These are phyloP conservation scores for Lyophyllum atratum DNA, from an alignment of 768 basidiomycete genomes.

Conservation along the genomic window DNA sequence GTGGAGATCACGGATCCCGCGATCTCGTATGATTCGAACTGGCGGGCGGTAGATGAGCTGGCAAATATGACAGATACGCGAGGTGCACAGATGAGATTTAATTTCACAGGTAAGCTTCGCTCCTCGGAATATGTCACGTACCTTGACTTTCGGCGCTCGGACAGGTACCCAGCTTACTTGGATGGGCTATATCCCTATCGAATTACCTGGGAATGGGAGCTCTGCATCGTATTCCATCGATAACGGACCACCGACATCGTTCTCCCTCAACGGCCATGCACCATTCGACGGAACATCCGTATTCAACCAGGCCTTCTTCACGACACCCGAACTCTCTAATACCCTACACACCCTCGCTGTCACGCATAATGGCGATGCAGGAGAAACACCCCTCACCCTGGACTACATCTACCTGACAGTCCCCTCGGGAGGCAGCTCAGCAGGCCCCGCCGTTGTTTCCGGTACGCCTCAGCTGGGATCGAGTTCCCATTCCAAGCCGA, in stretches of 20 bases:
- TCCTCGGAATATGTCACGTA: background rate
- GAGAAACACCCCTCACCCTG: conserved; percentile 7
- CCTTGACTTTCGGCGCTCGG: background rate
- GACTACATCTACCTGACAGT: conserved; percentile 1
- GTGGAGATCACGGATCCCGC: background rate
- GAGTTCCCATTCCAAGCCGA: background rate
- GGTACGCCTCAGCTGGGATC: background rate
- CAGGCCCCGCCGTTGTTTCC: background rate
- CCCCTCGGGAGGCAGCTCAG: background rate
- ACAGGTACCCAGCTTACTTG: conserved; percentile 6
- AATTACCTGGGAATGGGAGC: background rate
- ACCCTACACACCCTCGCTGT: conserved; percentile 8
- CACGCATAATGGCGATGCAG: conserved; percentile 4
- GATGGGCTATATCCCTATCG: conserved; percentile 7
- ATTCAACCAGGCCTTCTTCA: conserved; percentile 9
- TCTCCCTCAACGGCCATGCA: conserved; percentile 4
- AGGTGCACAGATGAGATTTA: conserved; percentile 1
- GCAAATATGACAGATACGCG: background rate
- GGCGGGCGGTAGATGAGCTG: background rate
- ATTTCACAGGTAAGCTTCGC: background rate
- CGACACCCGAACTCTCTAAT: conserved; percentile 2
- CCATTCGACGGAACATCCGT: background rate
- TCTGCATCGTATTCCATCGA: conserved; percentile 9
- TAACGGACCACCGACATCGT: background rate
- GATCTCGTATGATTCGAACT: background rate